Base-by-base conservation (phyloP, 1,139 yeast genomes). In the Candida tunisiensis region DNA sequence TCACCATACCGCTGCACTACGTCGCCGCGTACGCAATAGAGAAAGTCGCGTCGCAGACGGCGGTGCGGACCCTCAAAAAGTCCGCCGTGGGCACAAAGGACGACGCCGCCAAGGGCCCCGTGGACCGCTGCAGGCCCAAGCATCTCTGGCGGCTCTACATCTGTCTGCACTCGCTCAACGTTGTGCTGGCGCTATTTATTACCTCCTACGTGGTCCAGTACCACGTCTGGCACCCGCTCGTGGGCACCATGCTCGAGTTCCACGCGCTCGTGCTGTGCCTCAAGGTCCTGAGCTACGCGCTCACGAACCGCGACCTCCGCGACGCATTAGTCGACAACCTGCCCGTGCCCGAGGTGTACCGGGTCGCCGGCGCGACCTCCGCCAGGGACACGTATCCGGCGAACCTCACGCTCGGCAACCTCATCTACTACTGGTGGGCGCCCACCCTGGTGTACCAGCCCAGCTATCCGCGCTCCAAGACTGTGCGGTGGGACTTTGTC, bases 371-470 rank as follows among this genome's bases (percentile, higher is more conserved):
- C 15, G n/a, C n/a, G n/a, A n/a, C n/a, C n/a, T n/a, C n/a, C n/a
- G 32, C 34, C 3, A 18, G 33, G 6, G 31, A 34, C 13, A 46
- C 50, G n/a, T 60, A 60, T 37, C 65, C 65, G 3, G 23, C 30
- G 8, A 60, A 60, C 36, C 42, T 60, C 28, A 47, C 59, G 1
- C 23, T 55, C 10, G 19, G 34, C 9, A 55, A 56, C 30, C 34
- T 55, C 19, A 41, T 49, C 5, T 53, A 53, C 37, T 60, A 52
- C 37, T 55, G 62, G 60, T 48, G 52, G 45, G 60, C 63, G 2
- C 65, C 65, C 2, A 60, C 65, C 6, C 45, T 60, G 25, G 53
- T 60, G 10, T 60, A 60, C 36, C 65, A 60, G 39, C 65, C 65
- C 1, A 58, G 49, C 5, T 60, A 60, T 34, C 65, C 65, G 4